Percentiles rank a stretch among this genome's conserved stretches.
These are phyloP conservation scores for Corchorus olitorius DNA, from an alignment of 345 rosid genomes.

Conservation along the genomic window DNA sequence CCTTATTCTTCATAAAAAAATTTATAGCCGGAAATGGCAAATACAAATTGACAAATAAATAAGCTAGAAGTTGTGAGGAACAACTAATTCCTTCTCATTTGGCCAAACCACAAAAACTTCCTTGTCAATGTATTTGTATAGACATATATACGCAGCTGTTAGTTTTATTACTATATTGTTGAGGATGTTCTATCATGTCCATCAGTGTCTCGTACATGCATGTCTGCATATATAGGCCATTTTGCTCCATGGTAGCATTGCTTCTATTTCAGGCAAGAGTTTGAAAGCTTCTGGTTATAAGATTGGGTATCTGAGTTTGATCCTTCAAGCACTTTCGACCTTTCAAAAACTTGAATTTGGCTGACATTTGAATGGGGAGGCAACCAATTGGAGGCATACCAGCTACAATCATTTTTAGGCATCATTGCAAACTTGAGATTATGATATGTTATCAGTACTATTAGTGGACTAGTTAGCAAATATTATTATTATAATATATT, in stretches of 20 bases:
- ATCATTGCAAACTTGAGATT: too few relatives aligned
- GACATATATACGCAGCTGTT: too few relatives aligned
- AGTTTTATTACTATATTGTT: too few relatives aligned
- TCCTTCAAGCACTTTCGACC: constrained; percentile 42
- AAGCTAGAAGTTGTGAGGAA: constrained; percentile 1
- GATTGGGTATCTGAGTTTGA: constrained; percentile 41
- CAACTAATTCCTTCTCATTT: too few relatives aligned
- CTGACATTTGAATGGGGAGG: constrained; percentile 53
- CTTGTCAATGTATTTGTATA: too few relatives aligned
- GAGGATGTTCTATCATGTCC: constrained; percentile 51
- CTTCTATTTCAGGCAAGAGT: constrained; percentile 32
- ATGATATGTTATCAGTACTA: too few relatives aligned
- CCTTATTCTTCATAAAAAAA: too few relatives aligned
- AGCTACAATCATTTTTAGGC: constrained; percentile 43
- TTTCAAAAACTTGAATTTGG: constrained; percentile 8
- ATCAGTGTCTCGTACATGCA: constrained; percentile 37
- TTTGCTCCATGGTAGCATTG: constrained; percentile 41
- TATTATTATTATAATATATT: too few relatives aligned
- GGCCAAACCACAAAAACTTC: too few relatives aligned
- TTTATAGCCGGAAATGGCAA: too few relatives aligned
- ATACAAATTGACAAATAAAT: too few relatives aligned
- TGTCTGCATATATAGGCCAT: constrained; percentile 44
- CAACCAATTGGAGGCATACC: constrained; percentile 71
- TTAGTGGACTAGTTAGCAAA: too few relatives aligned
- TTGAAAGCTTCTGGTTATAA: constrained; percentile 51